These are phyloP conservation scores for Mortierella antarctica DNA, from an alignment of 192 early-diverging fungal genomes.

Conservation along the genomic window DNA sequence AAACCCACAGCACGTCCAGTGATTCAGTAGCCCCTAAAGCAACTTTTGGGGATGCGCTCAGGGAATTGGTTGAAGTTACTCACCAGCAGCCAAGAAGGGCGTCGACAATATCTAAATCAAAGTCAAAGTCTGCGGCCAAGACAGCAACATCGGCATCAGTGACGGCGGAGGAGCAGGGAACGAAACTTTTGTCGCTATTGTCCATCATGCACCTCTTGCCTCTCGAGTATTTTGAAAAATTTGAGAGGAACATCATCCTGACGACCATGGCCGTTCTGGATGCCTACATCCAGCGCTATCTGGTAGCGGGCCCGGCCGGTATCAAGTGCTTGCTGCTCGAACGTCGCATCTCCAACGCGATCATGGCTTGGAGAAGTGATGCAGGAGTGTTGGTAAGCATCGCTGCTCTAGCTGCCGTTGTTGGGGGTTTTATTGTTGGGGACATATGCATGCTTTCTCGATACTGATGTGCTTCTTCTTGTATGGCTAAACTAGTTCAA, in stretches of 20 bases:
- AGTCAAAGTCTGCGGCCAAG: neutral
- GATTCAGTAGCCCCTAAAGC: conserved; percentile 1
- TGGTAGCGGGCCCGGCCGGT: conserved; percentile 13
- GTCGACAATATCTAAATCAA: neutral
- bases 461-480: neutral
- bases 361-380: conserved; percentile 47
- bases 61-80: conserved; percentile 9
- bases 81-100: neutral
- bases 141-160: neutral
- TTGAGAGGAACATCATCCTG: conserved; percentile 54
- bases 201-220: conserved; percentile 61
- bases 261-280: conserved; percentile 43
- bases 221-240: conserved; percentile 60
- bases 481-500: neutral
- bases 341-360: conserved; percentile 46
- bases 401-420: neutral
- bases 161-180: neutral
- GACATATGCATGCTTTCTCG: neutral
- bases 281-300: conserved; percentile 16
- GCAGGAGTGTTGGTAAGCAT: conserved; percentile 56
- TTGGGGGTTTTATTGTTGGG: neutral
- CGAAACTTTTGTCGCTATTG: conserved; percentile 18
- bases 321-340: conserved; percentile 42
- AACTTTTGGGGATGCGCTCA: conserved; percentile 28
- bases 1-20: neutral